Percentiles rank a stretch among this genome's conserved stretches.
These are phyloP conservation scores for Chenopodium quinoa DNA, from an alignment of 148 eudicot genomes.

Conservation along the genomic window DNA sequence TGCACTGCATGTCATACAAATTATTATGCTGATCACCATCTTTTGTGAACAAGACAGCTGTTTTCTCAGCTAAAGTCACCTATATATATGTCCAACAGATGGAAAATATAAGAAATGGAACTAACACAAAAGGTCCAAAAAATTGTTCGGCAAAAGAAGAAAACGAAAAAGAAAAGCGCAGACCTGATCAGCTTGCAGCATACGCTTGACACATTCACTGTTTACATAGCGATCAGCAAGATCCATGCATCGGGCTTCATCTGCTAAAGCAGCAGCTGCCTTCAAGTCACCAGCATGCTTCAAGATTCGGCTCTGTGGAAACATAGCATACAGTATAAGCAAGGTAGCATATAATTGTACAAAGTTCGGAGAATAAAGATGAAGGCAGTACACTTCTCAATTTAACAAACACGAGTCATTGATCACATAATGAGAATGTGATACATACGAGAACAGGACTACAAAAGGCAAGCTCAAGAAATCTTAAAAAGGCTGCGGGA, in stretches of 20 bases:
- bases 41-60: constrained; percentile 92
- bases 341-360: neutral
- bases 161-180: neutral
- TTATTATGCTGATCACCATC: constrained; percentile 97
- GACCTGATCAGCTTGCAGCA: constrained; percentile 99
- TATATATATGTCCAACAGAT: constrained; percentile 24
- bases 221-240: constrained; percentile 98
- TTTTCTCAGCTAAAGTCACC: constrained; percentile 91
- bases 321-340: constrained; percentile 4
- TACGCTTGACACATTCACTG: constrained; percentile 94
- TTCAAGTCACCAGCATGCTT: constrained; percentile 93
- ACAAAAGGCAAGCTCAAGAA: constrained; percentile 4
- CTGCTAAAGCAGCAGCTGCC: constrained; percentile 98
- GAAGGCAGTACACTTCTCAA: neutral
- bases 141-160: neutral
- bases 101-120: constrained; percentile 11
- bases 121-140: neutral
- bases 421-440: neutral
- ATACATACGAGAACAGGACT: neutral
- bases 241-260: constrained; percentile 99
- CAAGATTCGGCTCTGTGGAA: constrained; percentile 75
- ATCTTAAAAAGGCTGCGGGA: neutral
- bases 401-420: neutral
- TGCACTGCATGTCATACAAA: constrained; percentile 99
- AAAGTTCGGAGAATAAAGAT: neutral